These are phyloP conservation scores for Alternaria brassicae DNA, from an alignment of 2,329 filamentous ascomycete genomes.

Conservation along the genomic window DNA sequence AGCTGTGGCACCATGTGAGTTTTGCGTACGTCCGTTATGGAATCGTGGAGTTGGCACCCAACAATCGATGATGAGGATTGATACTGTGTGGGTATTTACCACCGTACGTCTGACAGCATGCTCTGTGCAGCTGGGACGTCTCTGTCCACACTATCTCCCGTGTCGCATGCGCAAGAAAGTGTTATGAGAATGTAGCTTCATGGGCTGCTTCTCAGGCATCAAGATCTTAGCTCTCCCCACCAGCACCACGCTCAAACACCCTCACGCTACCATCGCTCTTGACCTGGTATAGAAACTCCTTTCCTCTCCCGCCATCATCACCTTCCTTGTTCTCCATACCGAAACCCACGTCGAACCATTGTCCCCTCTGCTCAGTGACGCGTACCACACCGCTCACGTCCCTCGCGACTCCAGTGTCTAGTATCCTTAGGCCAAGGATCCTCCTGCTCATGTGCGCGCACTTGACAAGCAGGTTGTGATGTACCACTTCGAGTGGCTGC, in stretches of 20 bases:
- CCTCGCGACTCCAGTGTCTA: constrained; percentile 87
- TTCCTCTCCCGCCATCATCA: constrained; percentile 54
- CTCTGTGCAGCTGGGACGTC: neutral
- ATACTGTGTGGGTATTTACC: neutral
- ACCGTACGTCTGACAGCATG: neutral
- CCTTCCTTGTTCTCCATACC: constrained; percentile 32
- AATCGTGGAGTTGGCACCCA: neutral
- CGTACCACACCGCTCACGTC: constrained; percentile 90
- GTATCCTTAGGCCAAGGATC: constrained; percentile 73
- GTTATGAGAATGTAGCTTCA: neutral
- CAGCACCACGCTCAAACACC: constrained; percentile 81
- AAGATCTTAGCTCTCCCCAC: constrained; percentile 20
- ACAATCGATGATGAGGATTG: neutral
- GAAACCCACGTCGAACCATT: constrained; percentile 37
- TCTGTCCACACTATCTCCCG: neutral
- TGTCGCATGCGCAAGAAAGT: neutral
- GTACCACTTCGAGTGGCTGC: constrained; percentile 45
- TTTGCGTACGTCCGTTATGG: neutral
- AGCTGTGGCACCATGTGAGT: neutral
- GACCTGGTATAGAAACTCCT: constrained; percentile 82
- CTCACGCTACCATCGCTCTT: constrained; percentile 78
- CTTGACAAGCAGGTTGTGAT: constrained; percentile 67
- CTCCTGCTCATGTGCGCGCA: constrained; percentile 77
- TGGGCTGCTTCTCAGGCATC: neutral
- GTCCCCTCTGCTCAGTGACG: constrained; percentile 62